These are phyloP conservation scores for Ophioceras dolichostomum DNA, from an alignment of 2,329 filamentous ascomycete genomes.

Conservation along the genomic window DNA sequence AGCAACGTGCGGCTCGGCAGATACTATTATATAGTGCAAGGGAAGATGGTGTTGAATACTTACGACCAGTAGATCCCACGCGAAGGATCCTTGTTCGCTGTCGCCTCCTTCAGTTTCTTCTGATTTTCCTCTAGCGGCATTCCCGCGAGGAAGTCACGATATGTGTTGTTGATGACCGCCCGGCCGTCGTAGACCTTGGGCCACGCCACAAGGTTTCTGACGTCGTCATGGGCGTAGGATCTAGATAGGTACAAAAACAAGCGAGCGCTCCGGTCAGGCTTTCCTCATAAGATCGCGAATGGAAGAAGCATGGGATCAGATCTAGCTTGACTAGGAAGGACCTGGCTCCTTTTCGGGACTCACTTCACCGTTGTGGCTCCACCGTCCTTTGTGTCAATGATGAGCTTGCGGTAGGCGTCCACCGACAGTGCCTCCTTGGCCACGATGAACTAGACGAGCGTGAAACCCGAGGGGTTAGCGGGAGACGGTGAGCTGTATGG, in stretches of 20 bases:
- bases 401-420: constrained; percentile 23
- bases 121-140: constrained; percentile 28
- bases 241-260: too few relatives aligned
- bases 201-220: constrained; percentile 28
- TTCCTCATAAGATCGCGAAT: constrained; percentile 15
- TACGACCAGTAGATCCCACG: constrained; percentile 23
- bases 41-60: constrained; percentile 3
- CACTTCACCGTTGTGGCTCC: constrained; percentile 32
- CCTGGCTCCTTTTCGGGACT: background rate
- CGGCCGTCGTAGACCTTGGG: constrained; percentile 26
- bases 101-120: constrained; percentile 23
- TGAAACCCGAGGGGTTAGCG: background rate
- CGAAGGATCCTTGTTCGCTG: constrained; percentile 15
- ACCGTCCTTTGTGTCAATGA: constrained; percentile 29
- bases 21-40: background rate
- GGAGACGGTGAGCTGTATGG: background rate
- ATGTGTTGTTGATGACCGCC: constrained; percentile 25
- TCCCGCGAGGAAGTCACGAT: constrained; percentile 25
- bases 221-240: constrained; percentile 27
- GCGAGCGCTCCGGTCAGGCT: constrained; percentile 36
- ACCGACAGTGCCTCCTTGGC: constrained; percentile 29
- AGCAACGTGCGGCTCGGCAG: too few relatives aligned
- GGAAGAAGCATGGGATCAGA: constrained; percentile 1
- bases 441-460: constrained; percentile 24
- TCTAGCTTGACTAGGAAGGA: background rate